Percentiles rank a stretch among this genome's conserved stretches.
Evolutionary conservation across 768 basidiomycete species (phyloP).

Genomic region (Xerocomellus dryophilus): DNA sequence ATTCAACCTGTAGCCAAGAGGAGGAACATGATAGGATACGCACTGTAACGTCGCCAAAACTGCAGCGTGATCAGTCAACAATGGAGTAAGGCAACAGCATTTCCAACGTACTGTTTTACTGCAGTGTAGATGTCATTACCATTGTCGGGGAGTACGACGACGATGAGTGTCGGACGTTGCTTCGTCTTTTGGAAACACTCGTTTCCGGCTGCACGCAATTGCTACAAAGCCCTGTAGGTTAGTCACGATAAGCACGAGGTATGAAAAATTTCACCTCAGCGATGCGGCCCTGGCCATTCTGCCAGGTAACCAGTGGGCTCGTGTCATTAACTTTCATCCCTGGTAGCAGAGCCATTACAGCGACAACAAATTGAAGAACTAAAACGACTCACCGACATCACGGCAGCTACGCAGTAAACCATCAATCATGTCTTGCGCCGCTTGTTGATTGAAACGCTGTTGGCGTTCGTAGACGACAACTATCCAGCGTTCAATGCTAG

Average conservation of each 20-base stretch:
- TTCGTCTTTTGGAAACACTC: conserved; percentile 41
- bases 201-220: conserved; percentile 50
- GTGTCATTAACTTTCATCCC: conserved; percentile 56
- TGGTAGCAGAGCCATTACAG: conserved; percentile 21
- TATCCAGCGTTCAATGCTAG: conserved; percentile 53
- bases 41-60: conserved; percentile 69
- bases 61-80: conserved; percentile 27
- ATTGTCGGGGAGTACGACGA: conserved; percentile 69
- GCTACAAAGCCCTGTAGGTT: conserved; percentile 26
- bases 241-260: background rate
- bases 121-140: conserved; percentile 74
- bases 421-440: conserved; percentile 51
- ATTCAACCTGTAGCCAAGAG: background rate
- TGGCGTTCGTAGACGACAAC: conserved; percentile 66
- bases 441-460: conserved; percentile 49
- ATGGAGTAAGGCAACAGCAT: background rate
- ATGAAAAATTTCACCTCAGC: conserved; percentile 35
- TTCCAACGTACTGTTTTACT: conserved; percentile 66
- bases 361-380: background rate
- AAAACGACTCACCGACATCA: conserved; percentile 54
- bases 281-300: conserved; percentile 57
- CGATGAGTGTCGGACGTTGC: conserved; percentile 53
- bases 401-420: conserved; percentile 48
- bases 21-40: conserved; percentile 9
- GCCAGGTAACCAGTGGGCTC: conserved; percentile 48